Percentiles rank a stretch among this genome's conserved stretches.
Evolutionary conservation across 1,284 basidiomycete species (phyloP).

Genomic region (Tranzscheliella williamsii): DNA sequence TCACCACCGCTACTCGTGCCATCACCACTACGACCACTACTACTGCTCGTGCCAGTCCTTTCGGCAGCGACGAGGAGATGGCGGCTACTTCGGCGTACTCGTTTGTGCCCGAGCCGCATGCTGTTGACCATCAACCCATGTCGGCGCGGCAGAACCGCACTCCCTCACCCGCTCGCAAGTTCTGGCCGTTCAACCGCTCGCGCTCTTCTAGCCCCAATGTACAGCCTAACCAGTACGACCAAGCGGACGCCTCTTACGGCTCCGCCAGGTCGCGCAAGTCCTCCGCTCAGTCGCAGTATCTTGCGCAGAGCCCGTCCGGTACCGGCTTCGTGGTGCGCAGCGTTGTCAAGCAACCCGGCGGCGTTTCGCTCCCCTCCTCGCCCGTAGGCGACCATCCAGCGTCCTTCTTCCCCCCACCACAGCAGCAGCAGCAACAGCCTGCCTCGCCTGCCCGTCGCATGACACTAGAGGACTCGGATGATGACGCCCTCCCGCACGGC

Average conservation of each 20-base stretch:
- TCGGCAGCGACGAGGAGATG: too few relatives aligned
- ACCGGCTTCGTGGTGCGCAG: constrained; percentile 47
- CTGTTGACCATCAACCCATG: background rate
- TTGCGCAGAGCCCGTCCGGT: constrained; percentile 14
- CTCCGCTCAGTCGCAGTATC: constrained; percentile 10
- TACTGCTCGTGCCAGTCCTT: too few relatives aligned
- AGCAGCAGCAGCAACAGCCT: constrained; percentile 5
- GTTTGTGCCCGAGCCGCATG: constrained; percentile 1
- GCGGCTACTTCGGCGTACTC: background rate
- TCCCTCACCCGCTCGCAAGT: constrained; percentile 18
- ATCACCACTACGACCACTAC: too few relatives aligned
- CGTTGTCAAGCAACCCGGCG: constrained; percentile 46
- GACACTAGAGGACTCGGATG: constrained; percentile 30
- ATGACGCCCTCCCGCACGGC: constrained; percentile 4
- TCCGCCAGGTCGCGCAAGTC: constrained; percentile 21
- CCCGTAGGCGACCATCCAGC: constrained; percentile 4
- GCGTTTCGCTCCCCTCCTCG: constrained; percentile 33
- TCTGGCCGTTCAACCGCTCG: constrained; percentile 45
- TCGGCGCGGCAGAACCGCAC: constrained; percentile 5
- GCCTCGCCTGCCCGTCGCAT: constrained; percentile 15
- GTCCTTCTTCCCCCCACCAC: constrained; percentile 1
- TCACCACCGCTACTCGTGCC: too few relatives aligned
- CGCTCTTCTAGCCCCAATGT: constrained; percentile 33
- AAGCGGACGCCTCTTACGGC: constrained; percentile 7
- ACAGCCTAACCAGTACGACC: constrained; percentile 5